Conservation (phyloP, 495 filamentous ascomycete species). For the Penicillium waksmanii region DNA sequence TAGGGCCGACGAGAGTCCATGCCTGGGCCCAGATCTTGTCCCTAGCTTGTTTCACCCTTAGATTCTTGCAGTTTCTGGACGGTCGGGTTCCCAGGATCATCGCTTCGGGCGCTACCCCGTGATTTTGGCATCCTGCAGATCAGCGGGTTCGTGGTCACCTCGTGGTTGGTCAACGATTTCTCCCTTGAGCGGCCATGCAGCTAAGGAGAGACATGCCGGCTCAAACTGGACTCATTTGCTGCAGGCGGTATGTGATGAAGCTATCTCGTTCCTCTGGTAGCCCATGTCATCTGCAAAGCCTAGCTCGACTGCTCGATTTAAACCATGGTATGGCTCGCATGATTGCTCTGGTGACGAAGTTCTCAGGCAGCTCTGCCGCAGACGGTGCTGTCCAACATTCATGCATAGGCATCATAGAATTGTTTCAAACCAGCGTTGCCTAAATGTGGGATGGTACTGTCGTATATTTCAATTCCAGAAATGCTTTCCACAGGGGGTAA, state of each 20-base stretch:
- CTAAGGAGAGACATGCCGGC: neutral
- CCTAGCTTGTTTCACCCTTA: neutral
- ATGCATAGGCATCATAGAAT: neutral
- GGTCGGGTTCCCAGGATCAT: neutral
- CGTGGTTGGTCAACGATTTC: neutral
- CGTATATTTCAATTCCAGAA: neutral
- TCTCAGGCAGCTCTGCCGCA: neutral
- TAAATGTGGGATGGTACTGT: too few species aligned
- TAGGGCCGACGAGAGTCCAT: neutral
- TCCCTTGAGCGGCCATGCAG: conserved; percentile 1
- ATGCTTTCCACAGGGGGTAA: neutral
- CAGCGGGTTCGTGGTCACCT: neutral
- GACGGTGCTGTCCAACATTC: neutral
- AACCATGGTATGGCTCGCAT: neutral
- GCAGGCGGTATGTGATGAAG: neutral
- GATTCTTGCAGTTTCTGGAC: neutral
- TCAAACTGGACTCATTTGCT: neutral
- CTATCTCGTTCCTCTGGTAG: neutral
- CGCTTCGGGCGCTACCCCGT: neutral
- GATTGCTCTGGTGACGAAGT: neutral
- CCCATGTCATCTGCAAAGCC: neutral
- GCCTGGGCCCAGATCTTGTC: neutral
- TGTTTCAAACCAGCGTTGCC: neutral
- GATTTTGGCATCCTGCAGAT: conserved; percentile 2
- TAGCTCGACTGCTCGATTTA: neutral